Base-by-base conservation (phyloP, 768 basidiomycete species). In the Boletus rubescentipes region DNA sequence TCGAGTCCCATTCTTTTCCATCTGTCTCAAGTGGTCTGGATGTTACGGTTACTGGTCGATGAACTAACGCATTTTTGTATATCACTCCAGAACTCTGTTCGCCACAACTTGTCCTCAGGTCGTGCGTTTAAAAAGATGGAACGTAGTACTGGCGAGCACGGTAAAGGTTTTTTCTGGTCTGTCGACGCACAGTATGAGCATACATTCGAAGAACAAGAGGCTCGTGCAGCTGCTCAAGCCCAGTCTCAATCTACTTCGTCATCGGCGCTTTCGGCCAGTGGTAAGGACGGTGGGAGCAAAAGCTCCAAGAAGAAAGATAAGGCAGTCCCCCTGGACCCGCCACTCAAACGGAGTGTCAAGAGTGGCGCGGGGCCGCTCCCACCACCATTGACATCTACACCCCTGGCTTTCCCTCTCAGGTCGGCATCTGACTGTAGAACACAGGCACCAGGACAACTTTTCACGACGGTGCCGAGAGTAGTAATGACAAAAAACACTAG, bases 111-210 rank as follows among this genome's bases (percentile, higher is more conserved):
- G n/a, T 95, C 94, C 1, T 91, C 93, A 11, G 87, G 89, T 66
- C 84, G 87, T 44, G 93, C 91, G 0, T 99, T 99, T 73, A 78
- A 90, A 68, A 98, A 98, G 72, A 79, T 91, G 69, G 91, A 94
- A 54, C 80, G 91, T 30, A 87, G 85, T 57, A 83, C 85, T 7
- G 89, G 92, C 54, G 91, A 89, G 75, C 81, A 88, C 55, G 89
- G 91, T 9, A 97, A 96, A 69, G 95, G 94, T 2, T 93, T 87
- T 60, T 92, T 93, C 59, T 98, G 95, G 95, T 87, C 89, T 18
- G 77, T 97, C 31, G 94, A 96, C 63, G 85, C 87, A 40, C 80
- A 83, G 51, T 78, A 79, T 66, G 81, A 85, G 48, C 85, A 84
- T 53, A 76, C 76, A 34, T 80, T 91, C 40, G 84, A 86, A 66